phyloP scores from a whole-genome alignment of 345 rosid species.

The Bruguiera parviflora region DNA sequence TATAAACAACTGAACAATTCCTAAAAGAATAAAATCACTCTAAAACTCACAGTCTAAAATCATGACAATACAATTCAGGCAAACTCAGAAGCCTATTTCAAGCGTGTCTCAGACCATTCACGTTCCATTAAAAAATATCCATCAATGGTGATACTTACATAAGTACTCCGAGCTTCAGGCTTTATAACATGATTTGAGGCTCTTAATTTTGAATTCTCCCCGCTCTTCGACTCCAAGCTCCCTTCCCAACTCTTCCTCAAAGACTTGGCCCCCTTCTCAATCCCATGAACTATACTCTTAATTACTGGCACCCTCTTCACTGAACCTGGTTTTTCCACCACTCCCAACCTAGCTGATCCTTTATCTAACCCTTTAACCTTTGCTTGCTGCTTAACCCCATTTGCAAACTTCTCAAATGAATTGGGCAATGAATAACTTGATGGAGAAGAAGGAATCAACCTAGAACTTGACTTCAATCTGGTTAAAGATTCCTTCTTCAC shows the following conservation, averaged over 20 bases:
- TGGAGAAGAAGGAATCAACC: slow-evolving; percentile 84
- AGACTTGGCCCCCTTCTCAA: slow-evolving; percentile 86
- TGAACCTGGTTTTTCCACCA: slow-evolving; percentile 47
- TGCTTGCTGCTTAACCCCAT: slow-evolving; percentile 71
- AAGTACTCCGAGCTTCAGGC: slow-evolving; percentile 49
- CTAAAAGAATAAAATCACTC: slow-evolving; percentile 1
- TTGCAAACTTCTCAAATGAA: slow-evolving; percentile 79
- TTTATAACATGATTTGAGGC: slow-evolving; percentile 43
- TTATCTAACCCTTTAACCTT: slow-evolving; percentile 57
- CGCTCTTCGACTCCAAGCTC: slow-evolving; percentile 58
- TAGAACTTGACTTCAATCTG: slow-evolving; percentile 56
- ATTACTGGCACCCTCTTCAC: slow-evolving; percentile 55
- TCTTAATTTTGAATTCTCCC: slow-evolving; percentile 43
- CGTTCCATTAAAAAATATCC: background rate
- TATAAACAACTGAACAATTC: background rate
- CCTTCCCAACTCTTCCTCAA: slow-evolving; percentile 99
- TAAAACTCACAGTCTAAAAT: background rate
- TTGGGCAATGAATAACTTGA: slow-evolving; percentile 80
- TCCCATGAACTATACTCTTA: slow-evolving; percentile 60
- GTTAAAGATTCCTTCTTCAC: slow-evolving; percentile 56
- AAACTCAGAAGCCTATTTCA: background rate
- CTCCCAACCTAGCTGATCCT: slow-evolving; percentile 46
- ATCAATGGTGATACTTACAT: slow-evolving; percentile 50
- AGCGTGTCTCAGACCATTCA: background rate
- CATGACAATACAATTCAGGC: too few species aligned